Evolutionary conservation across 2,329 filamentous ascomycete species (phyloP), one percentile per base, ranked within the genome.

Genomic region (Penicillium sp.): DNA sequence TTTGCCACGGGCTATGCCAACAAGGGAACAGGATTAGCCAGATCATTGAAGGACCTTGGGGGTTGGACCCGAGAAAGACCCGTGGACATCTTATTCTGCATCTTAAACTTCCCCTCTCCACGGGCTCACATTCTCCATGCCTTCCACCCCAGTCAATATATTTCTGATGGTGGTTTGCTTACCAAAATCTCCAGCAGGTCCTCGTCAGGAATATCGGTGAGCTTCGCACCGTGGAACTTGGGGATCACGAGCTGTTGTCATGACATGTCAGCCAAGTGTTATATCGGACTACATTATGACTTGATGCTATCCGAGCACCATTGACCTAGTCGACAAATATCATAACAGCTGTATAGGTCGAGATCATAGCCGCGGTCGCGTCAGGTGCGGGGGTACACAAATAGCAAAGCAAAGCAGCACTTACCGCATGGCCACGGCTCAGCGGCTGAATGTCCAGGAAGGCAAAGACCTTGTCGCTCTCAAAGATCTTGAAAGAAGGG

Each of bases 391-490:
- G 48, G 48, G 14, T 7, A 50, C 39, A 52, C n/a, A 44, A 33
- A 27, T 37, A 27, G 27, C 26, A 39, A 52, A 27, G 27, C 26
- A 39, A 52, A 35, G 22, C 19, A 26, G 55, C 31, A 76, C 87
- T 69, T 82, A 97, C 93, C 64, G 93, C 90, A 72, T 99, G 95
- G 55, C 95, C 95, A 71, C 85, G 85, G 76, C 88, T 91, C 22
- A 98, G 80, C 4, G 95, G 95, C 64, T 91, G 88, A 78, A 99
- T 97, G 76, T 99, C 95, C 65, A 99, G 89, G 76, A 99, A 99
- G 10, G 95, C 95, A 61, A 96, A 83, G 46, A 93, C 90, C 80
- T 93, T 96, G 37, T 96, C 90, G 68, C 86, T 95, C 79, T 99
- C 95, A 73, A 91, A 93, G 78, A 99, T 87, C 84, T 97, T 99